Percentiles rank a stretch among this genome's conserved stretches.
These are phyloP conservation scores for Rubia balearica DNA, from an alignment of 305 asterid species.

Conservation along the genomic window DNA sequence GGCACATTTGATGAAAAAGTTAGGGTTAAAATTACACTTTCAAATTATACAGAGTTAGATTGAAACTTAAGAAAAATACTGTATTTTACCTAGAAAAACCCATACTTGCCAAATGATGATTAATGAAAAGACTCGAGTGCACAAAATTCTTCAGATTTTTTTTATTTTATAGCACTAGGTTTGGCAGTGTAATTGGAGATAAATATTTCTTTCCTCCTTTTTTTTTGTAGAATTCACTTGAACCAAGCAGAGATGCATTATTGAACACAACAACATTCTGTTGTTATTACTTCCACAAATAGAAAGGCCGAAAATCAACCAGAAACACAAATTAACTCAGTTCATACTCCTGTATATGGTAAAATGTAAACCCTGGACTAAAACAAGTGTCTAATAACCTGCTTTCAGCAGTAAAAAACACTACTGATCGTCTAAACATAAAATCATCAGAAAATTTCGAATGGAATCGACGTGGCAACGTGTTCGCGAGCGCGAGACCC, in stretches of 20 bases:
- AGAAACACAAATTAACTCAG: slow-evolving; percentile 5
- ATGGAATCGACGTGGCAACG: neutral
- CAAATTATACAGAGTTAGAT: too few species aligned
- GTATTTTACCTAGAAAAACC: too few species aligned
- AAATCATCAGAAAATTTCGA: neutral
- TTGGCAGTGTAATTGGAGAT: too few species aligned
- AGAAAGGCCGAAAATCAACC: neutral
- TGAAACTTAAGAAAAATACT: too few species aligned
- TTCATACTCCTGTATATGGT: neutral
- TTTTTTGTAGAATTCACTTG: too few species aligned
- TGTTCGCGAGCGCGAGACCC: slow-evolving; percentile 9
- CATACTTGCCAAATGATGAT: too few species aligned
- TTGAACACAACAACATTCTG: slow-evolving; percentile 13
- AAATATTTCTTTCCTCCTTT: too few species aligned
- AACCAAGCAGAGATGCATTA: neutral
- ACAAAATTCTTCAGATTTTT: too few species aligned
- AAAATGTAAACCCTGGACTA: neutral
- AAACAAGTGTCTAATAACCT: slow-evolving; percentile 6
- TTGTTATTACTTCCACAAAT: slow-evolving; percentile 9
- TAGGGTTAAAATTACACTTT: too few species aligned
- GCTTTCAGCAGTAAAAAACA: slow-evolving; percentile 17
- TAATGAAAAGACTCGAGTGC: too few species aligned
- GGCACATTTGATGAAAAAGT: too few species aligned
- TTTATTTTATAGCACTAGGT: too few species aligned
- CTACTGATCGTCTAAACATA: slow-evolving; percentile 15